A percentile compares a stretch with the other conserved stretches of the same genome.
Evolutionary conservation across 2,329 filamentous ascomycete species (phyloP).

Genomic region (Diaporthe citrichinensis): DNA sequence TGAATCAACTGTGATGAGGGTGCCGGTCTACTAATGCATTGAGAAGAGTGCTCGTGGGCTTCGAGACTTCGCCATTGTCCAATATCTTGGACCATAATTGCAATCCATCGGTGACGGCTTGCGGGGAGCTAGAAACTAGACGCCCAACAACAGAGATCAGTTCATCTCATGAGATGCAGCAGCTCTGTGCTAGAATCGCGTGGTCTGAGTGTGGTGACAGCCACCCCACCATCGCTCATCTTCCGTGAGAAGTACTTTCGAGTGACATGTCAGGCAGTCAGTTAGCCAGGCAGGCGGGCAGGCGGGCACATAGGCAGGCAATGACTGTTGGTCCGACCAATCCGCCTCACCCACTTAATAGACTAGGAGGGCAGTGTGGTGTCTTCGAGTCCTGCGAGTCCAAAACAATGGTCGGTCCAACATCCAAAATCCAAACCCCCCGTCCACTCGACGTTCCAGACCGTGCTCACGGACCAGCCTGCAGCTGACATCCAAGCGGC

Average conservation of each 20-base stretch:
- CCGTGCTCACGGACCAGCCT: slow-evolving; percentile 19
- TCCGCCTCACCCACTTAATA: neutral
- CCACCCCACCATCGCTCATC: slow-evolving; percentile 20
- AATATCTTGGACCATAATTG: too few relatives aligned
- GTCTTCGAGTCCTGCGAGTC: slow-evolving; percentile 19
- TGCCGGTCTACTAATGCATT: neutral
- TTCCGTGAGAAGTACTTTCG: slow-evolving; percentile 11
- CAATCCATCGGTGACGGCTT: neutral
- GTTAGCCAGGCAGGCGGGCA: neutral
- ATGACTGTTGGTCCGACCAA: neutral
- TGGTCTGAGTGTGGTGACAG: slow-evolving; percentile 24
- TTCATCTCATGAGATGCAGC: slow-evolving; percentile 18
- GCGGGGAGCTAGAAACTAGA: neutral
- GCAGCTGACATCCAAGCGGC: slow-evolving; percentile 26
- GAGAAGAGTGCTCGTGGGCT: neutral
- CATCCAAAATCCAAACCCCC: neutral
- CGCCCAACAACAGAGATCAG: neutral
- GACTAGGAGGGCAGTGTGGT: neutral
- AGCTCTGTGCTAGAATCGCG: neutral
- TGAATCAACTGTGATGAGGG: neutral
- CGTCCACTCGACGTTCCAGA: slow-evolving; percentile 21
- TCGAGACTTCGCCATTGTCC: neutral
- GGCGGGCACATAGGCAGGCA: neutral
- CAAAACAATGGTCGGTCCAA: slow-evolving; percentile 23
- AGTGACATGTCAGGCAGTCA: slow-evolving; percentile 1